These are phyloP conservation scores for Kodamaea restingae DNA, from an alignment of 805 yeast genomes.

Conservation along the genomic window DNA sequence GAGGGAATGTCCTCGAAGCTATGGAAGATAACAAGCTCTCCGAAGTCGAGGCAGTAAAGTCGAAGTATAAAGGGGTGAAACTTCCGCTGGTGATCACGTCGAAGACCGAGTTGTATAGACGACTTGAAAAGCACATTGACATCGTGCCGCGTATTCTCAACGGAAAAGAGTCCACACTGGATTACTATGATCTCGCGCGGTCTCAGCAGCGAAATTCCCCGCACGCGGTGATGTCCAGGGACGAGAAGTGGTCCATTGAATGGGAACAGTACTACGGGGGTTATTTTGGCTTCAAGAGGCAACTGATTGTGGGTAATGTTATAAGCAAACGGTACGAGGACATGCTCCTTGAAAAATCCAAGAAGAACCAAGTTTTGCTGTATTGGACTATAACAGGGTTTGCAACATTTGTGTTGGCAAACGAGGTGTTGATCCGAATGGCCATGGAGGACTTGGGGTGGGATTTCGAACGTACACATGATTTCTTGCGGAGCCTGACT, in stretches of 20 bases:
- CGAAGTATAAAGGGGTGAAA: slow-evolving; percentile 13
- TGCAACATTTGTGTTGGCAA: slow-evolving; percentile 55
- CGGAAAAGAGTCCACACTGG: slow-evolving; percentile 41
- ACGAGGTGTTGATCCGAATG: slow-evolving; percentile 53
- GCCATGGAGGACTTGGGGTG: slow-evolving; percentile 42
- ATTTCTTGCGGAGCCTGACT: slow-evolving; percentile 41
- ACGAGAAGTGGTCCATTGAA: slow-evolving; percentile 45
- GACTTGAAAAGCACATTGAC: slow-evolving; percentile 25
- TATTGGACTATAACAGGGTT: slow-evolving; percentile 63
- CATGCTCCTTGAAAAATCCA: slow-evolving; percentile 23
- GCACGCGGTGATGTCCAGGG: slow-evolving; percentile 41
- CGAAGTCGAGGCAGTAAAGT: slow-evolving; percentile 12
- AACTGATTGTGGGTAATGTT: slow-evolving; percentile 43
- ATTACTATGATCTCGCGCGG: slow-evolving; percentile 50
- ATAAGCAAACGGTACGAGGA: slow-evolving; percentile 32
- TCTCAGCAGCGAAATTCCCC: slow-evolving; percentile 34
- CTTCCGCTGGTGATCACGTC: slow-evolving; percentile 29
- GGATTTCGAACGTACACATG: slow-evolving; percentile 43
- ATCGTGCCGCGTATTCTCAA: slow-evolving; percentile 39
- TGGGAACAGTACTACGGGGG: slow-evolving; percentile 52
- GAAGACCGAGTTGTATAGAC: slow-evolving; percentile 23
- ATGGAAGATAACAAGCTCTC: slow-evolving; percentile 13
- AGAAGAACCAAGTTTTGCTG: slow-evolving; percentile 42
- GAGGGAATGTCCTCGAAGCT: slow-evolving; percentile 15
- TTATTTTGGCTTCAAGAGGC: slow-evolving; percentile 57